Conservation (phyloP, 2,329 filamentous ascomycete species). For the Paecilomyces sp. region DNA sequence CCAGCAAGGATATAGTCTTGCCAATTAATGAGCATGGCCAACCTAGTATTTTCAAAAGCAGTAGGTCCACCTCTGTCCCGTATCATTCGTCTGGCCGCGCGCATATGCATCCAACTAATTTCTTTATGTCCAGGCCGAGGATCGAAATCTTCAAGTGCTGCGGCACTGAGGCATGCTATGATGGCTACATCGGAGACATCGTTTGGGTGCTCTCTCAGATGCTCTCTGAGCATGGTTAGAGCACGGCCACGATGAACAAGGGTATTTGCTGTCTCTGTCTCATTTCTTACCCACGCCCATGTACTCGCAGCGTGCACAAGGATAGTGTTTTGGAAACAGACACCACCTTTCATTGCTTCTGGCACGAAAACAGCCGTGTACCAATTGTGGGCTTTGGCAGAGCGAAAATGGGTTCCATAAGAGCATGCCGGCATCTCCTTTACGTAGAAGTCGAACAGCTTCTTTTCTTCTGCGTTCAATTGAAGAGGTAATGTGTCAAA, state of each 20-base stretch:
- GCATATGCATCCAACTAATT: slow-evolving; percentile 34
- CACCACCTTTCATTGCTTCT: slow-evolving; percentile 32
- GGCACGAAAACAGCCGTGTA: slow-evolving; percentile 32
- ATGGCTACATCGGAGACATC: slow-evolving; percentile 33
- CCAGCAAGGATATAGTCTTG: slow-evolving; percentile 35
- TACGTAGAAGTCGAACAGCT: slow-evolving; percentile 34
- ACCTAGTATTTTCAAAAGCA: slow-evolving; percentile 27
- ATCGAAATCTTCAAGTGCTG: slow-evolving; percentile 33
- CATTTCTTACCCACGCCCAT: slow-evolving; percentile 28
- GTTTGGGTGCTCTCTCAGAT: slow-evolving; percentile 20
- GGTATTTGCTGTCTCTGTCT: slow-evolving; percentile 21
- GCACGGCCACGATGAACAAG: slow-evolving; percentile 26
- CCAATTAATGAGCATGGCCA: slow-evolving; percentile 37
- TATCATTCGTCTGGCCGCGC: slow-evolving; percentile 31
- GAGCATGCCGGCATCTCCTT: slow-evolving; percentile 33
- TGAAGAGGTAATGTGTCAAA: slow-evolving; percentile 30
- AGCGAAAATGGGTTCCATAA: slow-evolving; percentile 29
- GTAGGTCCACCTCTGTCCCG: slow-evolving; percentile 28
- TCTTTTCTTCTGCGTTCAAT: slow-evolving; percentile 21
- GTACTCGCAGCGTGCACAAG: slow-evolving; percentile 33
- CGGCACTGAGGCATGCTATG: slow-evolving; percentile 31
- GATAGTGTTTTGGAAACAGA: slow-evolving; percentile 32
- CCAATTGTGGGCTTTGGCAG: slow-evolving; percentile 30
- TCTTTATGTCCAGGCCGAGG: slow-evolving; percentile 29
- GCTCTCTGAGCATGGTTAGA: slow-evolving; percentile 25